A percentile compares a stretch with the other conserved stretches of the same genome.
These are phyloP conservation scores for Syncephalastrum contaminatum DNA, from an alignment of 371 early-diverging fungal genomes.

Conservation along the genomic window DNA sequence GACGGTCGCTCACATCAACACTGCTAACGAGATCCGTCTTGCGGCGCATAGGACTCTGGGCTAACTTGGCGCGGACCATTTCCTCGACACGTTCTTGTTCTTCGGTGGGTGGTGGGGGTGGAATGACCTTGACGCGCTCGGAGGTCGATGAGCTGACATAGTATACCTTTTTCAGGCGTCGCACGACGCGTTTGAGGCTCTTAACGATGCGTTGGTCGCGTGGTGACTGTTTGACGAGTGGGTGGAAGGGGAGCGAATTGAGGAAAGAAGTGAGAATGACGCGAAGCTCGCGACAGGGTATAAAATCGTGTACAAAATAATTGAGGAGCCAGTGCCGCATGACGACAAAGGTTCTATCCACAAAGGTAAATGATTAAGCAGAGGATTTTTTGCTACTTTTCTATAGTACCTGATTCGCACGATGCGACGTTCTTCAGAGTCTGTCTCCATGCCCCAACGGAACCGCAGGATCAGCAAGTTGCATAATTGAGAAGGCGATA, in stretches of 20 bases:
- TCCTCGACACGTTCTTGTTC: conserved; percentile 37
- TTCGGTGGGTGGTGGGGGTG: conserved; percentile 41
- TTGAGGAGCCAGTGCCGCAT: conserved; percentile 69
- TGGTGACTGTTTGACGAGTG: conserved; percentile 38
- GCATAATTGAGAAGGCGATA: conserved; percentile 57
- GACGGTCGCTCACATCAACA: conserved; percentile 22
- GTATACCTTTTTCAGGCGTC: conserved; percentile 46
- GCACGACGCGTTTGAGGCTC: conserved; percentile 44
- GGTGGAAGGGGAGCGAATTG: conserved; percentile 42
- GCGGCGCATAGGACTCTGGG: conserved; percentile 32
- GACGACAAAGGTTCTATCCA: conserved; percentile 59
- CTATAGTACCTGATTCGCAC: conserved; percentile 55
- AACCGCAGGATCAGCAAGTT: conserved; percentile 59
- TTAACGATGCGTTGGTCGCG: conserved; percentile 59
- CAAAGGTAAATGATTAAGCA: neutral
- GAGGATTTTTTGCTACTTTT: no score
- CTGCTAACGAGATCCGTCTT: conserved; percentile 32
- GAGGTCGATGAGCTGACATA: conserved; percentile 28
- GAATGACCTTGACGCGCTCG: conserved; percentile 38
- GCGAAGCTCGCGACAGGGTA: conserved; percentile 49
- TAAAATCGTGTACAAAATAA: conserved; percentile 67
- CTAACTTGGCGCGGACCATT: conserved; percentile 37
- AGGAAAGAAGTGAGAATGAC: conserved; percentile 41
- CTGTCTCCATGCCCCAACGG: conserved; percentile 55
- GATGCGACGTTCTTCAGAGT: conserved; percentile 54